These are phyloP conservation scores for Phytophthora palmivora DNA, from an alignment of 352 stramenopile genomes.

Conservation along the genomic window DNA sequence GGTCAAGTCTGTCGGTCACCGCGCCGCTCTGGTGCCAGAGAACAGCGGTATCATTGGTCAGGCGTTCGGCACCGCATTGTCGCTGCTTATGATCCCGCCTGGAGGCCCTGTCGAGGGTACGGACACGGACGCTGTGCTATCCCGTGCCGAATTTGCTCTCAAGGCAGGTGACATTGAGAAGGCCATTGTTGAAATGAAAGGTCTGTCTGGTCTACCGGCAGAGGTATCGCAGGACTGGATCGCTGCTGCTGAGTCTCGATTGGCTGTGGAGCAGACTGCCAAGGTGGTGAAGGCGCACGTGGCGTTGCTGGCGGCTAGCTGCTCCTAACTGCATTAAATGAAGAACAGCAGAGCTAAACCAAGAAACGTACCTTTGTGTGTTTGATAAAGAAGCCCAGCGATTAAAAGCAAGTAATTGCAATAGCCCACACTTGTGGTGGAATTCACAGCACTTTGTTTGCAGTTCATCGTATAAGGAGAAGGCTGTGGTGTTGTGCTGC, in stretches of 20 bases:
- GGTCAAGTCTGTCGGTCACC: conserved; percentile 76
- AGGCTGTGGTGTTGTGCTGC: conserved; percentile 3
- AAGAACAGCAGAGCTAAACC: conserved; percentile 10
- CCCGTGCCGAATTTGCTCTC: conserved; percentile 83
- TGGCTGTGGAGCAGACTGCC: conserved; percentile 83
- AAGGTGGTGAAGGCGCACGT: conserved; percentile 88
- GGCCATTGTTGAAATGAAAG: conserved; percentile 74
- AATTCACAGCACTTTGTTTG: conserved; percentile 15
- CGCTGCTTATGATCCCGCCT: conserved; percentile 79
- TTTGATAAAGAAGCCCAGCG: conserved; percentile 34
- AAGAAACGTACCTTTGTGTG: conserved; percentile 25
- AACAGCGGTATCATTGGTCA: conserved; percentile 76
- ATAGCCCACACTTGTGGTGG: conserved; percentile 2
- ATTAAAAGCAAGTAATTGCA: conserved; percentile 33
- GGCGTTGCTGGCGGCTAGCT: conserved; percentile 81
- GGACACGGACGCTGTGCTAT: conserved; percentile 80
- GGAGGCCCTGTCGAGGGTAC: conserved; percentile 77
- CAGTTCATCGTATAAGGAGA: neutral
- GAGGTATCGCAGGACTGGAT: conserved; percentile 85
- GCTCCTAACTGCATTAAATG: conserved; percentile 51
- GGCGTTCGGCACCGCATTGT: conserved; percentile 72
- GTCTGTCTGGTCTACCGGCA: conserved; percentile 64
- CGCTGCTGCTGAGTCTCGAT: conserved; percentile 67
- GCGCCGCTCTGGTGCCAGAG: conserved; percentile 72
- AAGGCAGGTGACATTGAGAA: conserved; percentile 83